These are phyloP conservation scores for Trichoderma koningii DNA, from an alignment of 2,329 filamentous ascomycete genomes.

Conservation along the genomic window DNA sequence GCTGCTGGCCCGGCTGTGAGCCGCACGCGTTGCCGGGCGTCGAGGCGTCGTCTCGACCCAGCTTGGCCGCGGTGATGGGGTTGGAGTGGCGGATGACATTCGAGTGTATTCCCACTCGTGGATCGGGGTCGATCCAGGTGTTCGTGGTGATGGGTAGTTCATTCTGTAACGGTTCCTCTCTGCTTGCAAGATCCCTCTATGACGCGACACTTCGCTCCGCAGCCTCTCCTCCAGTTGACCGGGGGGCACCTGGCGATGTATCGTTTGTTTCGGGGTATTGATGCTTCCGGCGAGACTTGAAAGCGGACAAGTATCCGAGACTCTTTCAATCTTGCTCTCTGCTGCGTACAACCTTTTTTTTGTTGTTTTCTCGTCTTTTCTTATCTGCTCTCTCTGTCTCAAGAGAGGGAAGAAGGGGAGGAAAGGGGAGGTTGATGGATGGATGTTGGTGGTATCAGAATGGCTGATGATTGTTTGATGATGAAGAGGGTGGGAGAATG, in stretches of 20 bases:
- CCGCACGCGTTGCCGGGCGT: conserved; percentile 56
- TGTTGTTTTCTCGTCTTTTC: neutral
- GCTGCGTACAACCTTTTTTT: too few relatives aligned
- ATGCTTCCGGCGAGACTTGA: neutral
- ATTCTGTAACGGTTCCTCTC: conserved; percentile 43
- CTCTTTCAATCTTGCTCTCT: neutral
- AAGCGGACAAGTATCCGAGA: neutral
- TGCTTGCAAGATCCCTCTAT: conserved; percentile 35
- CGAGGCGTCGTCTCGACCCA: conserved; percentile 54
- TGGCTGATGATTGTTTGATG: neutral
- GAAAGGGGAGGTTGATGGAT: neutral
- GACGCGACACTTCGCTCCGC: conserved; percentile 40
- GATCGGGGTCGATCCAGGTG: conserved; percentile 51
- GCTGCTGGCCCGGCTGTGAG: conserved; percentile 43
- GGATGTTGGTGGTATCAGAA: conserved; percentile 1
- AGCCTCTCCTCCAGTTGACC: conserved; percentile 33
- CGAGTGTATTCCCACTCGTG: conserved; percentile 56
- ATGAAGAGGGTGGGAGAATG: neutral
- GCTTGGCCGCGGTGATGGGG: conserved; percentile 57
- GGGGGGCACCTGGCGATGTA: conserved; percentile 14
- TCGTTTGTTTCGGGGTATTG: neutral
- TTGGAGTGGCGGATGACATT: conserved; percentile 58
- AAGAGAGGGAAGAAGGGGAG: neutral
- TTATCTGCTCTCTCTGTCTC: neutral
- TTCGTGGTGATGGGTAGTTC: conserved; percentile 46